These are phyloP conservation scores for Fusarium paranaense DNA, from an alignment of 2,329 filamentous ascomycete genomes.

Conservation along the genomic window DNA sequence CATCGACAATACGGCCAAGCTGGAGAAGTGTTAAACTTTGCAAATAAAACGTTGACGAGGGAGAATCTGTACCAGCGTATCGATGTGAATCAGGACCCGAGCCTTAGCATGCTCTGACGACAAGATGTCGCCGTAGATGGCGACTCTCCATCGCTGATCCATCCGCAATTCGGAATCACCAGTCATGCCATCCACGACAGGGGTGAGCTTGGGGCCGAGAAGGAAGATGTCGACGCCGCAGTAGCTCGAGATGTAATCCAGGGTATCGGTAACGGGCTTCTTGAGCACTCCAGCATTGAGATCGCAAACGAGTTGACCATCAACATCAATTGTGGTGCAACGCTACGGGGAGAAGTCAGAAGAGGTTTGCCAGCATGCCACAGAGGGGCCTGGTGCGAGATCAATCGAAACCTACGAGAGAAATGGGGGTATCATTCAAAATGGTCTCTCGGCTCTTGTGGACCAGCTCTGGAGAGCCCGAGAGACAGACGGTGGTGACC, in stretches of 20 bases:
- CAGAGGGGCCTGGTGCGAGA: background rate
- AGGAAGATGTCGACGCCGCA: conserved; percentile 98
- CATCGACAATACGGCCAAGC: conserved; percentile 81
- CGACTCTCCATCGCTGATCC: conserved; percentile 90
- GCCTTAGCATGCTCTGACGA: conserved; percentile 98
- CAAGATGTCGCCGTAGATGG: conserved; percentile 95
- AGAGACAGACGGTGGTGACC: conserved; percentile 91
- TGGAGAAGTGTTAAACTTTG: conserved; percentile 48
- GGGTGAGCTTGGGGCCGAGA: conserved; percentile 87
- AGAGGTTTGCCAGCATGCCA: background rate
- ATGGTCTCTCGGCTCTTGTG: conserved; percentile 91
- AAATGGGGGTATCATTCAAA: conserved; percentile 90
- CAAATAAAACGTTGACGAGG: background rate
- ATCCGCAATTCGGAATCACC: conserved; percentile 85
- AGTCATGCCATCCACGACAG: conserved; percentile 79
- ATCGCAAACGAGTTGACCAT: conserved; percentile 90
- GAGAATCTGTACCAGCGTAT: conserved; percentile 76
- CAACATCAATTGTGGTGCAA: conserved; percentile 92
- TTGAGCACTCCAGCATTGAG: conserved; percentile 74
- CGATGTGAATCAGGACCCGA: conserved; percentile 94
- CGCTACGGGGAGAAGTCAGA: conserved; percentile 66
- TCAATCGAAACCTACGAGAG: conserved; percentile 75
- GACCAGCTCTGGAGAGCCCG: conserved; percentile 87
- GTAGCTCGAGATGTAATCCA: conserved; percentile 87
- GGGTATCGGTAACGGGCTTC: conserved; percentile 80